A percentile compares a stretch with the other conserved stretches of the same genome.
These are phyloP conservation scores for Rossbeevera mucosa DNA, from an alignment of 768 basidiomycete genomes.

Conservation along the genomic window DNA sequence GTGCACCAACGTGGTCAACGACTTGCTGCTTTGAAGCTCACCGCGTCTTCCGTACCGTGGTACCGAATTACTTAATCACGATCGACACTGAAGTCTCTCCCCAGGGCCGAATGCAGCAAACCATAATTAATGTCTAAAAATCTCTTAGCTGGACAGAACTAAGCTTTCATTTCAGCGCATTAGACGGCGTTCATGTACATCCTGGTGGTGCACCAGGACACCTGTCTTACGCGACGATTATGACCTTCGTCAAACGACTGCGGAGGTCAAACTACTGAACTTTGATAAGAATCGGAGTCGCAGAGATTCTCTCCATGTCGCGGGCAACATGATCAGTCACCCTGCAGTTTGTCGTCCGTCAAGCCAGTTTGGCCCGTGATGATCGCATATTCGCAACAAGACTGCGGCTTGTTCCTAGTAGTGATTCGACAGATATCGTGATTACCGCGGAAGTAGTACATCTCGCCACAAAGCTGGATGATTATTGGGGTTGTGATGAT, in stretches of 20 bases:
- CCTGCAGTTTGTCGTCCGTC: not conserved
- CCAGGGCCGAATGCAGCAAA: not conserved
- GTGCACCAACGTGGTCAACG: conserved; percentile 16
- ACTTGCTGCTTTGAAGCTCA: conserved; percentile 5
- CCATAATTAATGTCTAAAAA: not conserved
- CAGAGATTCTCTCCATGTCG: not conserved
- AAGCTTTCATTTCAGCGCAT: conserved; percentile 14
- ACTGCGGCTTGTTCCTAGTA: not conserved
- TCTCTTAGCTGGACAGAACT: not conserved
- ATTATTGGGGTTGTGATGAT: conserved; percentile 2
- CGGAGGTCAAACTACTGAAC: not conserved
- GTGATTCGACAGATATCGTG: not conserved
- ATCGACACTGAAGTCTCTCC: conserved; percentile 15
- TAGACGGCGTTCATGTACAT: conserved; percentile 19
- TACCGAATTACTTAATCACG: conserved; percentile 21
- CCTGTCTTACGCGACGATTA: not conserved
- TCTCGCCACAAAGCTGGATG: not conserved
- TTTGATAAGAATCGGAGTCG: not conserved
- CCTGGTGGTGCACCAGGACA: not conserved
- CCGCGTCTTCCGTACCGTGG: conserved; percentile 15
- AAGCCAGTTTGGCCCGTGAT: not conserved
- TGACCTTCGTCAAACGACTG: not conserved
- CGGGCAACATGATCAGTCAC: not conserved
- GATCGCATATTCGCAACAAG: not conserved
- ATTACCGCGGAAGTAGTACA: not conserved